Evolutionary conservation across 2,329 filamentous ascomycete genomes (phyloP), one percentile per base, ranked within the genome.

Genomic region (Neopestalotiopsis sp.): DNA sequence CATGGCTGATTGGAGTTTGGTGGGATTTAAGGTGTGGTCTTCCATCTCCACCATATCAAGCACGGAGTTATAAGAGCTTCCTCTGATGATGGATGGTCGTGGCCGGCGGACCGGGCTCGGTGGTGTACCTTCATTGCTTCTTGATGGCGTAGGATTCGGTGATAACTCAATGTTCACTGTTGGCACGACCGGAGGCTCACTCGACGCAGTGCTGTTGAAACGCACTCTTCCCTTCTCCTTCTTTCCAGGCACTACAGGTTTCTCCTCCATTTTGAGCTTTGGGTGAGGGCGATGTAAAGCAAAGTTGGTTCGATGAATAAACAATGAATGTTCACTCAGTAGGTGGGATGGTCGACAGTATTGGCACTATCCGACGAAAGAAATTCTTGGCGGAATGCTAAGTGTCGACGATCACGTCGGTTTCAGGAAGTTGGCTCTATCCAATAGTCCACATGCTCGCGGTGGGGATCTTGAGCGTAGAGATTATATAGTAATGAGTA

Each of bases 211-310:
- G 75, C 83, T 85, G 73, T 85, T 85, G 72, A 85, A 85, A 6
- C 84, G 80, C 34, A 85, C 84, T 34, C 84, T 81, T 2, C 81
- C 83, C 71, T 84, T 85, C 70, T 85, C 84, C 63, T 79, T 82
- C 72, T 78, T 83, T 38, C 38, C 58, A 57, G 57, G 34, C 38
- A 57, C 40, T 12, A 13, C 30, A 56, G 30, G 13, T 24, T 67
- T 59, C 24, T 34, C 65, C 30, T 58, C 63, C 42, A 58, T 66
- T 7, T 56, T 58, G 45, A 49, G 14, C 5, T 38, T 52, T 17
- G 45, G 45, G n/a, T 52, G n/a, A n/a, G 17, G 38, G n/a, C 6
- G 40, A n/a, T 17, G 14, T 10, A 42, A 30, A 30, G 57, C 24
- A 34, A 59, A 32, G 57, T 34, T 12, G 30, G 7, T 30, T 59